These are phyloP conservation scores for Trichoderma erinaceum DNA, from an alignment of 495 filamentous ascomycete species.

Conservation along the genomic window DNA sequence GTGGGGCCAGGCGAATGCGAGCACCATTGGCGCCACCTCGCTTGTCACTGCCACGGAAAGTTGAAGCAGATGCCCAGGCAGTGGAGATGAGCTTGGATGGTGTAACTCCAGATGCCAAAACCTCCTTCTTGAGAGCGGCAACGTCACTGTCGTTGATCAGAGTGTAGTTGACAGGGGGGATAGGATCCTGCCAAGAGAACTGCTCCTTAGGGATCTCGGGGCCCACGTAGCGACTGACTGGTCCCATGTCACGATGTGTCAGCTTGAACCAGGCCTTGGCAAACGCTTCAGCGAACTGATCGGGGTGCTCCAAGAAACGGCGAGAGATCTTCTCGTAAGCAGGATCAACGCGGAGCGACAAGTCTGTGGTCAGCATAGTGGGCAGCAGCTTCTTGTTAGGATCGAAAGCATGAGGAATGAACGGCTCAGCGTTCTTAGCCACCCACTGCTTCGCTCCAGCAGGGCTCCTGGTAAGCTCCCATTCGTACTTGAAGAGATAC, in stretches of 20 bases:
- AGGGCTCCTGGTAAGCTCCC: slow-evolving; percentile 67
- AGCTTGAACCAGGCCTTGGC: slow-evolving; percentile 73
- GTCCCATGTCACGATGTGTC: slow-evolving; percentile 67
- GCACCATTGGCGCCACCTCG: slow-evolving; percentile 70
- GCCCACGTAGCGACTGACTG: slow-evolving; percentile 58
- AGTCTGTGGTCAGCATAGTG: slow-evolving; percentile 63
- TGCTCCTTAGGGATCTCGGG: slow-evolving; percentile 61
- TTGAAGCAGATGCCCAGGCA: slow-evolving; percentile 65
- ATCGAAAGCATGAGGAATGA: slow-evolving; percentile 64
- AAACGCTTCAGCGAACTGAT: slow-evolving; percentile 60
- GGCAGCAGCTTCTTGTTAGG: slow-evolving; percentile 58
- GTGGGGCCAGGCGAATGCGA: slow-evolving; percentile 63
- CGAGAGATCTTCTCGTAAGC: slow-evolving; percentile 67
- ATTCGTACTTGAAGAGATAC: slow-evolving; percentile 70
- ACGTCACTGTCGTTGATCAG: slow-evolving; percentile 54
- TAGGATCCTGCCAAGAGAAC: slow-evolving; percentile 59
- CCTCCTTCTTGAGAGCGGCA: slow-evolving; percentile 55
- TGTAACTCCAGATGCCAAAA: slow-evolving; percentile 51
- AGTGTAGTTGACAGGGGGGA: slow-evolving; percentile 50
- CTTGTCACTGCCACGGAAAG: slow-evolving; percentile 70
- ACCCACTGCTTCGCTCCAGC: slow-evolving; percentile 68
- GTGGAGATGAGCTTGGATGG: slow-evolving; percentile 51
- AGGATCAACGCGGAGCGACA: slow-evolving; percentile 63
- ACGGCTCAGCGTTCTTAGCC: slow-evolving; percentile 56
- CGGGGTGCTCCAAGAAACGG: slow-evolving; percentile 57